Evolutionary conservation across 495 filamentous ascomycete species (phyloP), one percentile per base, ranked within the genome.

Genomic region (Pyrenula aspistea): DNA sequence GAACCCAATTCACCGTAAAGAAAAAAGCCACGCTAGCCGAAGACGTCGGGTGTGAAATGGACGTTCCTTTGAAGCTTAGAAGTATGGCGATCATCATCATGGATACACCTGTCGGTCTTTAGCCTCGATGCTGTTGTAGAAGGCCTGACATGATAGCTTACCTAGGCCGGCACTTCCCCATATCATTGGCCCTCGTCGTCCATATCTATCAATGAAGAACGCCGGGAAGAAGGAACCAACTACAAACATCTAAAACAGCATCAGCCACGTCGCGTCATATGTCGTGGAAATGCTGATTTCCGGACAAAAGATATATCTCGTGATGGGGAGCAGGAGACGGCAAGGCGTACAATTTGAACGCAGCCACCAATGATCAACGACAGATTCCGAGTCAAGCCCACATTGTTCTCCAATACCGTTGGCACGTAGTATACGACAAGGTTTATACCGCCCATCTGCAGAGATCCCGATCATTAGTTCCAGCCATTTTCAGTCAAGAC

Each of bases 181-280:
- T 65, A 84, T 82, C 77, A 83, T 81, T 3, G 79, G 76, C 42
- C 75, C 71, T 23, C 81, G 73, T 23, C 80, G 78, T 23, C 83
- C 83, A 53, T 80, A 69, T n/a, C 68, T 63, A 60, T 82, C 80
- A 24, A 78, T 63, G 31, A 42, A 42, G 8, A 42, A 42, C 31
- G 31, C 31, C 4, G 31, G 31, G 15, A 42, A 42, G 31, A 42
- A 42, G 4, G 31, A 42, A 42, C 31, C 31, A 15, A 42, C 31
- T 8, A 42, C 31, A 42, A 42, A 42, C 31, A 42, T 42, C 31
- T 42, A 15, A 8, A 15, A 4, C 15, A 15, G 15, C 31, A 42
- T 42, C 31, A 42, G 31, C 15, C 31, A 42, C n/a, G n/a, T n/a
- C n/a, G n/a, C n/a, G n/a, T n/a, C n/a, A n/a, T n/a, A n/a, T n/a